Conservation (phyloP, 306 rosid species). For the Dryas alaskensis region DNA sequence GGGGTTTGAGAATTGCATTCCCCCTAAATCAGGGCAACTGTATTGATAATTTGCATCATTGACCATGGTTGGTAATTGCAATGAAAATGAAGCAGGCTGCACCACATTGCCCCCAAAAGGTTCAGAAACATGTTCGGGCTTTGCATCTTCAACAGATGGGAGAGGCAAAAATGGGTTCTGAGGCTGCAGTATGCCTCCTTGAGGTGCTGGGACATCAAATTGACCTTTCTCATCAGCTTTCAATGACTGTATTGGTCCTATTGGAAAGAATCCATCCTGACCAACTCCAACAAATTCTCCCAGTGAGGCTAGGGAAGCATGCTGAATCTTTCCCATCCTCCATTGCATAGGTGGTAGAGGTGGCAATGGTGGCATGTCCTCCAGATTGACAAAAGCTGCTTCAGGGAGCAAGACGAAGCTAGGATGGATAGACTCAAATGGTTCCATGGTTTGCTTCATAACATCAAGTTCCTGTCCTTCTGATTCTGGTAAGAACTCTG, state of each 20-base stretch:
- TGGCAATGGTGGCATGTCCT: slow-evolving; percentile 89
- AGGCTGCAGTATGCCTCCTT: slow-evolving; percentile 27
- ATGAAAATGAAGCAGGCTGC: slow-evolving; percentile 35
- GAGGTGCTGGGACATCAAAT: slow-evolving; percentile 35
- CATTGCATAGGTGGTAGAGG: slow-evolving; percentile 98
- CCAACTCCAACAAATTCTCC: slow-evolving; percentile 33
- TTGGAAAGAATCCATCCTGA: slow-evolving; percentile 33
- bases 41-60: slow-evolving; percentile 37
- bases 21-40: slow-evolving; percentile 41
- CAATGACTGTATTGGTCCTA: slow-evolving; percentile 32
- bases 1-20: slow-evolving; percentile 49
- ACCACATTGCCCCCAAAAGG: slow-evolving; percentile 34
- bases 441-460: slow-evolving; percentile 31
- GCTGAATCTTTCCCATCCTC: slow-evolving; percentile 73
- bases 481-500: slow-evolving; percentile 35
- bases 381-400: slow-evolving; percentile 40
- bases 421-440: slow-evolving; percentile 41
- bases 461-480: slow-evolving; percentile 30
- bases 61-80: slow-evolving; percentile 41
- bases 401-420: slow-evolving; percentile 32
- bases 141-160: slow-evolving; percentile 38
- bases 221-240: slow-evolving; percentile 40
- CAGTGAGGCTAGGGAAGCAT: slow-evolving; percentile 31
- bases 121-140: slow-evolving; percentile 33
- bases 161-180: slow-evolving; percentile 46